Evolutionary conservation across 352 stramenopile genomes (phyloP).

Genomic region (Pythium oligandrum): DNA sequence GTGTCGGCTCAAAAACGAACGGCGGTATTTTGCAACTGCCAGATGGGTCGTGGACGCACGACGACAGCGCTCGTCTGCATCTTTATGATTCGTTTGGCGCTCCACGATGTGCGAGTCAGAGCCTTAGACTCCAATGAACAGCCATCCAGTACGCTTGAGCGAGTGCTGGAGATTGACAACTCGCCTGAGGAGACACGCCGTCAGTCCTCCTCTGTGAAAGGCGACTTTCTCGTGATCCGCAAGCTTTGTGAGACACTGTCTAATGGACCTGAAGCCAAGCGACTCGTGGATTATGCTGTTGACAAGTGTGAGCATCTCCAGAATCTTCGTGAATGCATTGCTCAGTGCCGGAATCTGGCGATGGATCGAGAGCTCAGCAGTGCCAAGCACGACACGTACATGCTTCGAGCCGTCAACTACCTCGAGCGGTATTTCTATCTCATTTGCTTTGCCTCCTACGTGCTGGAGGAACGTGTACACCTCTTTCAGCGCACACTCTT

Average conservation of each 20-base stretch:
- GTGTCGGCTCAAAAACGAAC: slow-evolving; percentile 31
- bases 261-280: slow-evolving; percentile 63
- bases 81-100: slow-evolving; percentile 78
- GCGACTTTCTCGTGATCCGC: slow-evolving; percentile 71
- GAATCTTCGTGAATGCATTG: slow-evolving; percentile 82
- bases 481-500: slow-evolving; percentile 61
- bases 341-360: slow-evolving; percentile 68
- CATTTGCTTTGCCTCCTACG: slow-evolving; percentile 84
- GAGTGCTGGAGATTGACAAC: slow-evolving; percentile 6
- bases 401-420: slow-evolving; percentile 85
- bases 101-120: slow-evolving; percentile 32
- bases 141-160: slow-evolving; percentile 7
- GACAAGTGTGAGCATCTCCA: slow-evolving; percentile 82
- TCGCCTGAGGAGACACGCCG: slow-evolving; percentile 21
- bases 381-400: slow-evolving; percentile 75
- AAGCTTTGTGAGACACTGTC: slow-evolving; percentile 61
- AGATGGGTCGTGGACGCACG: slow-evolving; percentile 86
- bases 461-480: slow-evolving; percentile 58
- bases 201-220: slow-evolving; percentile 46
- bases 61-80: slow-evolving; percentile 87
- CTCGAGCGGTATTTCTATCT: slow-evolving; percentile 88
- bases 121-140: background rate
- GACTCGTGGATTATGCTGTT: slow-evolving; percentile 67
- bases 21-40: slow-evolving; percentile 87
- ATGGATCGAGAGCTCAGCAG: slow-evolving; percentile 63